Conservation (phyloP, 1,284 basidiomycete genomes). For the Trametes sp. region DNA sequence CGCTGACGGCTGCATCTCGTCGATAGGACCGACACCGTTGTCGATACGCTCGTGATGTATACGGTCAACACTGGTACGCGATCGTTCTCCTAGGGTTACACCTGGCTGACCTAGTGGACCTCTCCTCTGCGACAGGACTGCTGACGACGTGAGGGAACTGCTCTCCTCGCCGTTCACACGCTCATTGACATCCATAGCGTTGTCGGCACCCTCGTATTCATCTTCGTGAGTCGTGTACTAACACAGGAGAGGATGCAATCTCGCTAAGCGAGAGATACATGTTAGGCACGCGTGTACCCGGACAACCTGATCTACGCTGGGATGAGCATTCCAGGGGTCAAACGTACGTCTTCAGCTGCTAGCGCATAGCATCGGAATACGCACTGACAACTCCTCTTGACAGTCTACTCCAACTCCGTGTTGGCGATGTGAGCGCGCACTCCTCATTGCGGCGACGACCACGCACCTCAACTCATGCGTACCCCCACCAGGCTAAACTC, state of each 20-base stretch:
- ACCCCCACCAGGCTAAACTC: not conserved
- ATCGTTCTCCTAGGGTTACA: too few species aligned
- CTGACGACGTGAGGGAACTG: slow-evolving; percentile 2
- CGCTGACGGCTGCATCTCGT: too few species aligned
- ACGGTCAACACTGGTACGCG: slow-evolving; percentile 7
- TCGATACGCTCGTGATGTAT: slow-evolving; percentile 3
- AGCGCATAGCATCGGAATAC: too few species aligned
- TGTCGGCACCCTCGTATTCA: slow-evolving; percentile 1
- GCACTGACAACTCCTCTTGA: not conserved
- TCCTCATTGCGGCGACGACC: too few species aligned
- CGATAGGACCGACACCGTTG: slow-evolving; percentile 1
- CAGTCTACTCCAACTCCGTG: slow-evolving; percentile 9
- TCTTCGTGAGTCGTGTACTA: not conserved
- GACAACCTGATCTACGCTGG: slow-evolving; percentile 6
- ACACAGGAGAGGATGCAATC: not conserved
- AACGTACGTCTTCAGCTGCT: not conserved
- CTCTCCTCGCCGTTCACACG: too few species aligned
- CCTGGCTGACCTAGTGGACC: too few species aligned
- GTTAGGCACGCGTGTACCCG: not conserved
- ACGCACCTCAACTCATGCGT: not conserved
- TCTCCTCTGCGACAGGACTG: not conserved
- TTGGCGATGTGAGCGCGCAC: not conserved
- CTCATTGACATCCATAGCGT: not conserved
- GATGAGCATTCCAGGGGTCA: slow-evolving; percentile 9
- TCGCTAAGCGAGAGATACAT: too few species aligned